phyloP scores from a whole-genome alignment of 1,284 basidiomycete genomes.

The Heterobasidion parviporum region DNA sequence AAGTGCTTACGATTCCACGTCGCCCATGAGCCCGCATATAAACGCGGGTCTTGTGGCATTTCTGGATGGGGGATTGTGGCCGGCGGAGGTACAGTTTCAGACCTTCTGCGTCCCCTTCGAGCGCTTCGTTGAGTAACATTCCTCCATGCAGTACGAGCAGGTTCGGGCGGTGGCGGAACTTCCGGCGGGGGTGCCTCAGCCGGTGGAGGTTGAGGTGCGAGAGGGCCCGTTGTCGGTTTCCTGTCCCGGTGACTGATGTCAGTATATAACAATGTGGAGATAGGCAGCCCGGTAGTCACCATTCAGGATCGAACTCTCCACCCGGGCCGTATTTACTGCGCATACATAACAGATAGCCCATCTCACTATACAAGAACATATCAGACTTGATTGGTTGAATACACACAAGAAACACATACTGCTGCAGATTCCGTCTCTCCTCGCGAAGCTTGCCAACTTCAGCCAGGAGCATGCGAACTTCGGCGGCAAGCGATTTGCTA shows the following conservation, averaged over 20 bases:
- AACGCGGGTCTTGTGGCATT: conserved; percentile 3
- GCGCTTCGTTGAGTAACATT: conserved; percentile 25
- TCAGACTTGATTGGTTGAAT: background rate
- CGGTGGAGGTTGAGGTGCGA: conserved; percentile 30
- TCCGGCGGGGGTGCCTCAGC: conserved; percentile 16
- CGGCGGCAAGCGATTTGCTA: conserved; percentile 68
- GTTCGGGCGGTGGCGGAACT: conserved; percentile 13
- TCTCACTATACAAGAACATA: conserved; percentile 38
- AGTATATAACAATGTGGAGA: conserved; percentile 1
- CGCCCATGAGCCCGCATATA: conserved; percentile 37
- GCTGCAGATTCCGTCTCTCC: conserved; percentile 60
- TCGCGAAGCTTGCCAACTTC: conserved; percentile 74
- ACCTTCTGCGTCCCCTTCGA: conserved; percentile 16
- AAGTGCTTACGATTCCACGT: conserved; percentile 59
- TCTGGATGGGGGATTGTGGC: conserved; percentile 16
- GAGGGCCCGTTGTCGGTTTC: conserved; percentile 34
- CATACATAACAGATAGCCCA: conserved; percentile 57
- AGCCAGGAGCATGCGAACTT: conserved; percentile 66
- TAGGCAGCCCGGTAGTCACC: conserved; percentile 30
- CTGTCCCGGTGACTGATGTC: conserved; percentile 19
- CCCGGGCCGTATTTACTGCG: conserved; percentile 67
- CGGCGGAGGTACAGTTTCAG: conserved; percentile 25
- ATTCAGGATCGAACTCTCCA: conserved; percentile 68
- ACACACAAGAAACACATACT: conserved; percentile 38
- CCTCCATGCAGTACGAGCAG: conserved; percentile 49